Percentiles rank a stretch among this genome's conserved stretches.
Evolutionary conservation across 805 yeast species (phyloP).

Genomic region (Metschnikowia reukaufii): DNA sequence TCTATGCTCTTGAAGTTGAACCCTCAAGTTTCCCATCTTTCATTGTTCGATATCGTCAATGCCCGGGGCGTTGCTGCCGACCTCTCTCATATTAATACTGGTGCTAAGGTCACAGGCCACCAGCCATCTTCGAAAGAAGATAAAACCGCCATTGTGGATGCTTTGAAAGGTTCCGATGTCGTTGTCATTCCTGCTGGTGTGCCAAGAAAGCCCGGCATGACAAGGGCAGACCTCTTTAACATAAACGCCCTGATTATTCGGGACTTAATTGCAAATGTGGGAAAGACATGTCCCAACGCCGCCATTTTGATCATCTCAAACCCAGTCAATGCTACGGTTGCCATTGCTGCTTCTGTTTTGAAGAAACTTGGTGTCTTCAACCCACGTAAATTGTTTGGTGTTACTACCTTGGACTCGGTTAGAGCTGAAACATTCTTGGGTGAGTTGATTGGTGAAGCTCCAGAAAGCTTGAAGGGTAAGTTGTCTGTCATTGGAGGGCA

Average conservation of each 20-base stretch:
- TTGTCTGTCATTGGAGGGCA: conserved; percentile 48
- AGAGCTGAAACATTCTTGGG: conserved; percentile 49
- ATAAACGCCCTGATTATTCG: conserved; percentile 46
- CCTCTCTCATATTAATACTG: conserved; percentile 42
- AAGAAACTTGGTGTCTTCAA: conserved; percentile 47
- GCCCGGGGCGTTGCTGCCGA: conserved; percentile 50
- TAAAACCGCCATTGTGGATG: conserved; percentile 34
- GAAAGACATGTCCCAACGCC: conserved; percentile 40
- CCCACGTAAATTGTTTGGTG: conserved; percentile 47
- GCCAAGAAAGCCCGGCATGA: conserved; percentile 51
- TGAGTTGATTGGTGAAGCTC: conserved; percentile 32
- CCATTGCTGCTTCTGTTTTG: conserved; percentile 50
- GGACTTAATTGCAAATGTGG: conserved; percentile 43
- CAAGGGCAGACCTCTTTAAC: conserved; percentile 47
- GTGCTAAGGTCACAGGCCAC: conserved; percentile 40
- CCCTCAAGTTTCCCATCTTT: conserved; percentile 37
- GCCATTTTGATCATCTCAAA: conserved; percentile 46
- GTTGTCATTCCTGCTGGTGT: conserved; percentile 50
- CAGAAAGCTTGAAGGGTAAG: conserved; percentile 36
- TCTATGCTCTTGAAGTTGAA: conserved; percentile 44
- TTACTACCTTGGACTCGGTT: conserved; percentile 46
- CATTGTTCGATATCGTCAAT: conserved; percentile 45
- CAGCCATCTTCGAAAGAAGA: conserved; percentile 43
- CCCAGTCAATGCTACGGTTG: conserved; percentile 48
- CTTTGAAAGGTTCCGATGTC: conserved; percentile 39